Base-by-base conservation (phyloP, 1,139 yeast species). In the Suhomyces atakaporum region DNA sequence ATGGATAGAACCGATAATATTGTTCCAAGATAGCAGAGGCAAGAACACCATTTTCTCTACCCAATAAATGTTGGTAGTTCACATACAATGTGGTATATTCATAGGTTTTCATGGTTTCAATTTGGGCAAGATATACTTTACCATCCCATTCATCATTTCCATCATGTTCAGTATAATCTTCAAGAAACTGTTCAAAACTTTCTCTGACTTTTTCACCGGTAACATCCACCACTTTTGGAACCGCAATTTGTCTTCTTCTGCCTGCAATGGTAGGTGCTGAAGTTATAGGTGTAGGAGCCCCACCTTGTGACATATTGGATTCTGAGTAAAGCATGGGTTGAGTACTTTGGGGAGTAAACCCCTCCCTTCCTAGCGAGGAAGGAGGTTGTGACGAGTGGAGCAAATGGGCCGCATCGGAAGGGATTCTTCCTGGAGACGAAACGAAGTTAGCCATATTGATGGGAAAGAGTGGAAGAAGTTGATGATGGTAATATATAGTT, bases 121-220 rank as follows among this genome's bases (percentile, higher is more conserved):
- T 77, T 59, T 89, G 96, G 3, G 85, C 80, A 39, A 92, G 59
- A 54, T 92, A 92, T 24, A 81, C 70, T 43, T 70, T 74, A 4
- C 85, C 87, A 27, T 63, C 65, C 60, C 67, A 74, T 32, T 62
- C 61, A 27, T 64, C 60, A 36, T 66, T 68, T 19, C 62, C 62
- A 18, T 58, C 63, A 15, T 56, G 60, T 10, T 65, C 58, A 7
- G 62, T 64, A 51, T 70, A 87, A 29, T 79, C 84, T 56, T 84
- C 87, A 44, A 92, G 64, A 56, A 49, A 92, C 48, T 76, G 79
- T 58, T 89, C 96, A 58, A 92, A 92, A 19, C 94, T 81, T 58
- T 89, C 96, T 36, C 94, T 76, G 11, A 92, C 97, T 50, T 88
- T 87, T 56, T 90, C 97, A 43, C 96, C 97, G 5, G 96, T 89